phyloP scores from a whole-genome alignment of 805 yeast species.

The Yarrowia sp. region DNA sequence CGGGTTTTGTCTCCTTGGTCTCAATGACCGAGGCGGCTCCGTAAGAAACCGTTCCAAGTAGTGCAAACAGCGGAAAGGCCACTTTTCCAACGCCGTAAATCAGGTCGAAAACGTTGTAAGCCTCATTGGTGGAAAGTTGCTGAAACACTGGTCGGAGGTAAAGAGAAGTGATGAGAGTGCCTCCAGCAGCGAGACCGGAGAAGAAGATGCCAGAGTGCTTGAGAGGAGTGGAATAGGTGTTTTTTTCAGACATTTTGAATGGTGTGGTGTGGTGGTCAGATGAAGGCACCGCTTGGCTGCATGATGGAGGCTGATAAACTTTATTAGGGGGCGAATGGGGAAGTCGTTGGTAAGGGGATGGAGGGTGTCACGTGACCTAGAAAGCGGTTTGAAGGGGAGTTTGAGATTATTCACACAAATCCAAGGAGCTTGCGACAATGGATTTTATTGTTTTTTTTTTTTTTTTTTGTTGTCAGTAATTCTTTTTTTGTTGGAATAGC shows the following conservation, averaged over 20 bases:
- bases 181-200: constrained; percentile 19
- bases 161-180: constrained; percentile 3
- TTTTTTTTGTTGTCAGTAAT: too few relatives aligned
- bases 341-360: too few relatives aligned
- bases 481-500: too few relatives aligned
- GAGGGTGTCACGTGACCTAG: too few relatives aligned
- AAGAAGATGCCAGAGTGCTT: constrained; percentile 6
- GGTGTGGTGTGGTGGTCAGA: not conserved
- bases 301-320: not conserved
- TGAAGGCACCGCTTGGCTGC: not conserved
- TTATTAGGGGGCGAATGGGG: too few relatives aligned
- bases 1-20: not conserved
- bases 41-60: not conserved
- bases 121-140: not conserved
- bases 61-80: not conserved
- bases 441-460: too few relatives aligned
- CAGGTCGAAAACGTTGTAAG: constrained; percentile 3
- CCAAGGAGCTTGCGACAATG: too few relatives aligned
- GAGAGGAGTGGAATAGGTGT: not conserved
- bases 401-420: too few relatives aligned
- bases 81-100: constrained; percentile 13
- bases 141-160: not conserved
- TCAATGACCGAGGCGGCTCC: not conserved
- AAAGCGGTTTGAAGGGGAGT: too few relatives aligned
- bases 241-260: not conserved